Evolutionary conservation across 768 basidiomycete species (phyloP), one percentile per base, ranked within the genome.

Genomic region (Boletus fagicola): DNA sequence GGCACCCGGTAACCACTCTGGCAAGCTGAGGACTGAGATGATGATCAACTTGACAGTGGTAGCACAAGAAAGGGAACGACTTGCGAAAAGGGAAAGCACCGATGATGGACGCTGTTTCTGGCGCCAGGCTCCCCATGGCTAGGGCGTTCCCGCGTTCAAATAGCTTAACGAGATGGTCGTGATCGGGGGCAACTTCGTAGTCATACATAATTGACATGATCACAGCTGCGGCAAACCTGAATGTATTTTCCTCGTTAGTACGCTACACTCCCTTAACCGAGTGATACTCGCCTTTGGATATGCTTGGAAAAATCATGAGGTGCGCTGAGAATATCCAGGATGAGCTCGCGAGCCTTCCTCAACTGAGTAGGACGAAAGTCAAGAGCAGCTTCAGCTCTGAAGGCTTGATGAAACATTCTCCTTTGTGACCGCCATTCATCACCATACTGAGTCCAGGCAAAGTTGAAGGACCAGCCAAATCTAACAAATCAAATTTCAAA

Each of bases 181-280:
- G 70, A 33, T 68, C 58, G 9, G 73, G 64, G 16, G 69, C 69
- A 8, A 77, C 68, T 6, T 73, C 61, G 20, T 73, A 68, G 20
- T 77, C 80, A 42, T 80, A 81, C 15, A 74, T 69, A 15, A 80
- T 67, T 16, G 73, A 70, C 54, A 80, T 64, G 42, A 77, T 68
- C 2, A 77, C 69, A 1, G 74, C 66, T 15, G 75, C 70, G 10
- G 74, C 65, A 40, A 68, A 62, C 52, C 76, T 76, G 38, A 6
- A 47, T 8, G 4, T 8, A 26, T 31, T n/a, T 42, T n/a, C 3
- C 7, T 5, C 1, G 13, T 60, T 39, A 12, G 46, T 38, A 33
- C 6, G 6, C 9, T 5, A 24, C 1, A 16, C 22, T 28, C 22
- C 2, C 26, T 35, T 9, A 1, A 20, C 2, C 2, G 5, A 31